Percentiles rank a stretch among this genome's conserved stretches.
Evolutionary conservation across 2,329 filamentous ascomycete genomes (phyloP).

Genomic region (Fusarium scirpi): DNA sequence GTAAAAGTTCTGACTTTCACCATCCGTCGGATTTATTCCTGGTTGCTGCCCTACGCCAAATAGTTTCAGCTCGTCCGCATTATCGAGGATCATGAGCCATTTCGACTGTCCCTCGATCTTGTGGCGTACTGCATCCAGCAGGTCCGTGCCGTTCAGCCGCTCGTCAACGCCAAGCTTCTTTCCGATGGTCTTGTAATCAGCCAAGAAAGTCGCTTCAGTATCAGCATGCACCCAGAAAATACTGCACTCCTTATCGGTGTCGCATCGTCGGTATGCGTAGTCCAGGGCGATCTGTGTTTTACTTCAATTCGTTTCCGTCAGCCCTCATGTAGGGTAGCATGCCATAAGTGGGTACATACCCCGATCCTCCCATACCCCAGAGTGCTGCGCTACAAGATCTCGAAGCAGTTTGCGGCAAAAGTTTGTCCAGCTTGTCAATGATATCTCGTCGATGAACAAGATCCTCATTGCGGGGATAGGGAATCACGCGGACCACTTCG

Average conservation of each 20-base stretch:
- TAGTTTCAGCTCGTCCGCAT: slow-evolving; percentile 10
- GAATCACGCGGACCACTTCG: slow-evolving; percentile 28
- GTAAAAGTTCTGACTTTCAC: rapidly evolving
- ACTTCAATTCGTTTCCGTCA: slow-evolving; percentile 24
- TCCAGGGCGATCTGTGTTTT: slow-evolving; percentile 54
- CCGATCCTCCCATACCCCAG: slow-evolving; percentile 47
- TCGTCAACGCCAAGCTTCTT: slow-evolving; percentile 40
- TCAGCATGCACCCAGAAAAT: slow-evolving; percentile 54
- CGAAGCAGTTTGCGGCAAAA: slow-evolving; percentile 27
- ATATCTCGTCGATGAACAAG: slow-evolving; percentile 39
- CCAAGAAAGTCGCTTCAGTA: slow-evolving; percentile 46
- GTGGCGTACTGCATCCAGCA: slow-evolving; percentile 19
- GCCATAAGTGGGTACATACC: slow-evolving; percentile 30
- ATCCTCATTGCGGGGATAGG: slow-evolving; percentile 45
- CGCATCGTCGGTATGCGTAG: slow-evolving; percentile 47
- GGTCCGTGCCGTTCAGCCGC: slow-evolving; percentile 37
- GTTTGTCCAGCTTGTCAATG: slow-evolving; percentile 31
- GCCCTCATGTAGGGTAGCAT: not conserved
- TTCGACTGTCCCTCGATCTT: slow-evolving; percentile 1
- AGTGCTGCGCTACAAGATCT: slow-evolving; percentile 40
- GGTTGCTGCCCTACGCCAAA: not conserved
- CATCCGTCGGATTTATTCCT: too few species aligned
- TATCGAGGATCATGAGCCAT: slow-evolving; percentile 24
- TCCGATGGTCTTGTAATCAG: slow-evolving; percentile 49
- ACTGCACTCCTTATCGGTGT: slow-evolving; percentile 40